Percentiles rank a stretch among this genome's conserved stretches.
phyloP scores from a whole-genome alignment of 2,329 filamentous ascomycete genomes.

The Cryoendolithus antarcticus region DNA sequence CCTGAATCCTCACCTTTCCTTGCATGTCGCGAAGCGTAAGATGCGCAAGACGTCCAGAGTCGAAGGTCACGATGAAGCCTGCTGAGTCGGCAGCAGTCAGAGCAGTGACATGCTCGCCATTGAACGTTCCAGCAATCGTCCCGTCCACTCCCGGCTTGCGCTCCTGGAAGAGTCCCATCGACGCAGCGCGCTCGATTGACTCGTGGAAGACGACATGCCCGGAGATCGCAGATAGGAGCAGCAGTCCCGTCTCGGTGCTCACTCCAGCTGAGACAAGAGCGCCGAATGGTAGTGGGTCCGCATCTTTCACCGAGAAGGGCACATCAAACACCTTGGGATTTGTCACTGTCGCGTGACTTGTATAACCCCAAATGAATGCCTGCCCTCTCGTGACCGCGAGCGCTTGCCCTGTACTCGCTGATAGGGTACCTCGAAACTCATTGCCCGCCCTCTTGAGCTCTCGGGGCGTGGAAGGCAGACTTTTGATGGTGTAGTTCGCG shows the following conservation, averaged over 20 bases:
- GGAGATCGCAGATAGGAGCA: conserved; percentile 70
- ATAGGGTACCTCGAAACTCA: conserved; percentile 39
- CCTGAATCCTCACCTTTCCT: conserved; percentile 67
- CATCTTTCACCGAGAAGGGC: conserved; percentile 55
- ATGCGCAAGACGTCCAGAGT: conserved; percentile 75
- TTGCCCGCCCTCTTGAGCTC: conserved; percentile 49
- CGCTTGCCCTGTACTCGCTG: conserved; percentile 31
- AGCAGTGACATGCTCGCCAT: conserved; percentile 64
- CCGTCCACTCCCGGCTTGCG: conserved; percentile 70
- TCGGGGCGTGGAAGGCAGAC: conserved; percentile 71
- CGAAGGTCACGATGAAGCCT: conserved; percentile 76
- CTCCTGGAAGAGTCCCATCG: conserved; percentile 70
- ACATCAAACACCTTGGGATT: conserved; percentile 72
- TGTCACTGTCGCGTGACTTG: conserved; percentile 47
- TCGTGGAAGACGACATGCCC: conserved; percentile 93
- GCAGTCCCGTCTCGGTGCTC: conserved; percentile 67
- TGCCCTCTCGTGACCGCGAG: conserved; percentile 69
- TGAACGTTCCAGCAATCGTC: conserved; percentile 57
- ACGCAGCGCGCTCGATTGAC: conserved; percentile 78
- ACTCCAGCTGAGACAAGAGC: conserved; percentile 69
- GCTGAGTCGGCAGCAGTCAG: conserved; percentile 76
- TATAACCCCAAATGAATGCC: conserved; percentile 86
- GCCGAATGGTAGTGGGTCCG: conserved; percentile 68
- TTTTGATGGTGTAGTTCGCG: conserved; percentile 72
- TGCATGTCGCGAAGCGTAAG: conserved; percentile 76